Conservation (phyloP, 2,329 filamentous ascomycete species). For the Pseudocercospora vitis region DNA sequence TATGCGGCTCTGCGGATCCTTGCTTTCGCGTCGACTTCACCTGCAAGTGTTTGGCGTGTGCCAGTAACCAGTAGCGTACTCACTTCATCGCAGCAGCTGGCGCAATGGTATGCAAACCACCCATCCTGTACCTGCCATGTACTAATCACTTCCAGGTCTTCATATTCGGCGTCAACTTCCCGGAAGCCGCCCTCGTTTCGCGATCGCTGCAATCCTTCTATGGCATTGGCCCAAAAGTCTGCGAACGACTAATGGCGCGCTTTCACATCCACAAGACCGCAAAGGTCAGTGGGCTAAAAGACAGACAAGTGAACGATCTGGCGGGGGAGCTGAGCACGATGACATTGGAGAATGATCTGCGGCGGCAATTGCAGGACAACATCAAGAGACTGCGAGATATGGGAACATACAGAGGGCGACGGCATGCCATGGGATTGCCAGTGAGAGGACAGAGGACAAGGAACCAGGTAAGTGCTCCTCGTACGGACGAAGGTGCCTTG, state of each 20-base stretch:
- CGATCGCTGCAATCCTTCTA: constrained; percentile 79
- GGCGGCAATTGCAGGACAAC: constrained; percentile 76
- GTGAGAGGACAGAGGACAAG: constrained; percentile 88
- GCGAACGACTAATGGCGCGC: constrained; percentile 77
- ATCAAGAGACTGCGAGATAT: constrained; percentile 86
- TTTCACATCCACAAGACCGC: constrained; percentile 83
- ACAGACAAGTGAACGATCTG: constrained; percentile 75
- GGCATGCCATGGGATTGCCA: constrained; percentile 90
- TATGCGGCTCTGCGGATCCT: constrained; percentile 11
- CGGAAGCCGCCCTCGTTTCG: constrained; percentile 72
- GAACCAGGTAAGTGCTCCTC: constrained; percentile 59
- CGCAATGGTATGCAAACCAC: constrained; percentile 18
- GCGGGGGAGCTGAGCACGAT: constrained; percentile 84
- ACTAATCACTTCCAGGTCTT: constrained; percentile 46
- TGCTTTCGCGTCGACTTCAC: constrained; percentile 9
- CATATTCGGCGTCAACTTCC: constrained; percentile 83
- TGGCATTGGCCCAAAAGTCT: constrained; percentile 70
- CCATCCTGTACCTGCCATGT: neutral
- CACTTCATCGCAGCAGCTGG: neutral
- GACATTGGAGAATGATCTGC: constrained; percentile 89
- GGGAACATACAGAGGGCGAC: constrained; percentile 80
- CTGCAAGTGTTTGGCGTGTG: neutral
- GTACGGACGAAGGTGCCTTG: neutral
- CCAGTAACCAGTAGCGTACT: neutral
- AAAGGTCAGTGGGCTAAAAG: constrained; percentile 71